phyloP scores from a whole-genome alignment of 371 early-diverging fungal genomes.

The Syncephalis fuscata region DNA sequence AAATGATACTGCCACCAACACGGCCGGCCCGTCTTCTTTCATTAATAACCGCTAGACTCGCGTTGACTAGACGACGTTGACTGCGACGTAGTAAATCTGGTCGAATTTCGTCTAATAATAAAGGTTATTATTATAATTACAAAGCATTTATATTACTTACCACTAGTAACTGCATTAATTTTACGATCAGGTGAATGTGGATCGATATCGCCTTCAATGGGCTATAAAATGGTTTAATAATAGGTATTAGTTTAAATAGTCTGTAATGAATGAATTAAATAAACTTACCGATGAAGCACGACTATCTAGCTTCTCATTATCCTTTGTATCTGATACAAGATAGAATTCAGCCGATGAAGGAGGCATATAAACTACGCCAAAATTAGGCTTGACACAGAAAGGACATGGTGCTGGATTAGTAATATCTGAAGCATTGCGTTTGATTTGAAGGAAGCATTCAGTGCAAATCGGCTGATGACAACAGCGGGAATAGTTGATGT shows the following conservation, averaged over 20 bases:
- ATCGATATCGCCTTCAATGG: not conserved
- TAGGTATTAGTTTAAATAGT: too few species aligned
- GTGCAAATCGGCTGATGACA: slow-evolving; percentile 92
- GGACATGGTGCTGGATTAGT: slow-evolving; percentile 58
- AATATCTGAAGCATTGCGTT: slow-evolving; percentile 10
- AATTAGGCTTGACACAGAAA: slow-evolving; percentile 71
- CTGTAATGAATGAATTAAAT: too few species aligned
- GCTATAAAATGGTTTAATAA: too few species aligned
- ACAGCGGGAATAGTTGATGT: slow-evolving; percentile 85
- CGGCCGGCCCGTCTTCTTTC: slow-evolving; percentile 8
- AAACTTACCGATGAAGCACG: not conserved
- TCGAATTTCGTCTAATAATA: slow-evolving; percentile 47
- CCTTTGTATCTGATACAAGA: slow-evolving; percentile 8
- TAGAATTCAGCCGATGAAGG: slow-evolving; percentile 14
- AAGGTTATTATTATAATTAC: not conserved
- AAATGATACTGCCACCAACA: slow-evolving; percentile 10
- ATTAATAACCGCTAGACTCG: slow-evolving; percentile 11
- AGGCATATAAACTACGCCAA: slow-evolving; percentile 60
- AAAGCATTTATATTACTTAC: slow-evolving; percentile 14
- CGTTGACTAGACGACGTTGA: slow-evolving; percentile 18
- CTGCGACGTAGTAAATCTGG: slow-evolving; percentile 43
- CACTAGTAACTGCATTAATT: slow-evolving; percentile 32
- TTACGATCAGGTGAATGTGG: slow-evolving; percentile 2
- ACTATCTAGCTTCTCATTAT: slow-evolving; percentile 4
- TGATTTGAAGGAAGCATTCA: slow-evolving; percentile 87